phyloP scores from a whole-genome alignment of 1,284 basidiomycete species.

The Ustilago trichophora region DNA sequence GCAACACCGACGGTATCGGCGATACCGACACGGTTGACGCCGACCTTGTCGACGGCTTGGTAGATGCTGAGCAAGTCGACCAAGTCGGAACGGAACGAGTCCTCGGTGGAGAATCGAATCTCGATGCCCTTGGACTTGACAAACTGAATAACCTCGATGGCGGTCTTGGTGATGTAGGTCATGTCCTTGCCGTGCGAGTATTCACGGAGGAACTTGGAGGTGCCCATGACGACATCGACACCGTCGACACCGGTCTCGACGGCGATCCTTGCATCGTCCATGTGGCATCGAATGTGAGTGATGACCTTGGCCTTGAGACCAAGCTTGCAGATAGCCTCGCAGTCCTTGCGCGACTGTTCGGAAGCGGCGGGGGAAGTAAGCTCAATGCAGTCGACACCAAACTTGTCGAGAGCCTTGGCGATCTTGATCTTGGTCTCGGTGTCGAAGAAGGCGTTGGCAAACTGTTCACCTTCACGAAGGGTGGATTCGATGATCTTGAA shows the following conservation, averaged over 20 bases:
- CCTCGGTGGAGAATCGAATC: conserved; percentile 99
- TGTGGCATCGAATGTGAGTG: conserved; percentile 99
- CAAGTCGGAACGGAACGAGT: conserved; percentile 99
- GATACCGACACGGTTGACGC: conserved; percentile 98
- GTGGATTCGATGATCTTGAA: conserved; percentile 91
- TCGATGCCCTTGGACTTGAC: conserved; percentile 99
- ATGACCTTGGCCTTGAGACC: conserved; percentile 96
- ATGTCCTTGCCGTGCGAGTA: conserved; percentile 99
- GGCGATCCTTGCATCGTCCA: conserved; percentile 98
- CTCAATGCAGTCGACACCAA: conserved; percentile 98
- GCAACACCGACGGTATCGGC: conserved; percentile 99
- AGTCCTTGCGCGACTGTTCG: conserved; percentile 92
- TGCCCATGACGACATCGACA: conserved; percentile 99
- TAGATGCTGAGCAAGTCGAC: conserved; percentile 99
- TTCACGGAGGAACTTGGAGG: conserved; percentile 97
- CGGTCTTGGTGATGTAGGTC: conserved; percentile 97
- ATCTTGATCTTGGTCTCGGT: conserved; percentile 99
- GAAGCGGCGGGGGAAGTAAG: conserved; percentile 98
- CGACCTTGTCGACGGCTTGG: conserved; percentile 99
- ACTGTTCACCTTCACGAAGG: conserved; percentile 95
- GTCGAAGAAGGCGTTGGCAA: conserved; percentile 99
- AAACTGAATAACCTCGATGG: conserved; percentile 98
- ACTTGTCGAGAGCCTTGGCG: conserved; percentile 75
- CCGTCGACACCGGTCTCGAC: conserved; percentile 98
- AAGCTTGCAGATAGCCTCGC: conserved; percentile 99